phyloP scores from a whole-genome alignment of 768 basidiomycete genomes.

The Russula emetica region DNA sequence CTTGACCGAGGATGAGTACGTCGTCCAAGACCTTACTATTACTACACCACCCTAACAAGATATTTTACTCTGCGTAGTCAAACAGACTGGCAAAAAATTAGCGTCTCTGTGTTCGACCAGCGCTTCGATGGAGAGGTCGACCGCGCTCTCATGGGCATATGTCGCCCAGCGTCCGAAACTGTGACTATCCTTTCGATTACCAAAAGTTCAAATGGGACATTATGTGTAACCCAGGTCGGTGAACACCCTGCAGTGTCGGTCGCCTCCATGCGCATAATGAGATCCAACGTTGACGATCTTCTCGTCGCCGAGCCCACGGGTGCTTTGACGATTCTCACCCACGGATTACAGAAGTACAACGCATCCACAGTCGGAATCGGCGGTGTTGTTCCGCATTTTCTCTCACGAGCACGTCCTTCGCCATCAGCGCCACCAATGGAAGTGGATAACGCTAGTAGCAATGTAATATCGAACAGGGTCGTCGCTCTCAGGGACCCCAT shows the following conservation, averaged over 20 bases:
- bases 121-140: slow-evolving; percentile 54
- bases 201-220: slow-evolving; percentile 39
- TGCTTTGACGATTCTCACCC: slow-evolving; percentile 54
- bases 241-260: slow-evolving; percentile 48
- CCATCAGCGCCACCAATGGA: slow-evolving; percentile 2
- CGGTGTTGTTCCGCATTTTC: slow-evolving; percentile 6
- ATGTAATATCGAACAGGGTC: slow-evolving; percentile 33
- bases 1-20: slow-evolving; percentile 49
- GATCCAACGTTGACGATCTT: slow-evolving; percentile 62
- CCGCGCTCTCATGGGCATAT: slow-evolving; percentile 53
- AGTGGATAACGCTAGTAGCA: slow-evolving; percentile 19
- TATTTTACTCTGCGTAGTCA: slow-evolving; percentile 13
- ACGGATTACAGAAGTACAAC: slow-evolving; percentile 47
- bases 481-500: slow-evolving; percentile 46
- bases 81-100: slow-evolving; percentile 44
- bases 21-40: background rate
- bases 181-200: slow-evolving; percentile 49
- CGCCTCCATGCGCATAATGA: slow-evolving; percentile 57
- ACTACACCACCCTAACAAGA: background rate
- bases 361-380: slow-evolving; percentile 11
- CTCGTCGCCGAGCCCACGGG: slow-evolving; percentile 58
- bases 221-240: slow-evolving; percentile 41
- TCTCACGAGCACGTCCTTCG: background rate
- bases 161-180: slow-evolving; percentile 45
- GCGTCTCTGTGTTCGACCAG: slow-evolving; percentile 58